Percentiles rank a stretch among this genome's conserved stretches.
These are phyloP conservation scores for Thraustochytrium striatum DNA, from an alignment of 352 stramenopile genomes.

Conservation along the genomic window DNA sequence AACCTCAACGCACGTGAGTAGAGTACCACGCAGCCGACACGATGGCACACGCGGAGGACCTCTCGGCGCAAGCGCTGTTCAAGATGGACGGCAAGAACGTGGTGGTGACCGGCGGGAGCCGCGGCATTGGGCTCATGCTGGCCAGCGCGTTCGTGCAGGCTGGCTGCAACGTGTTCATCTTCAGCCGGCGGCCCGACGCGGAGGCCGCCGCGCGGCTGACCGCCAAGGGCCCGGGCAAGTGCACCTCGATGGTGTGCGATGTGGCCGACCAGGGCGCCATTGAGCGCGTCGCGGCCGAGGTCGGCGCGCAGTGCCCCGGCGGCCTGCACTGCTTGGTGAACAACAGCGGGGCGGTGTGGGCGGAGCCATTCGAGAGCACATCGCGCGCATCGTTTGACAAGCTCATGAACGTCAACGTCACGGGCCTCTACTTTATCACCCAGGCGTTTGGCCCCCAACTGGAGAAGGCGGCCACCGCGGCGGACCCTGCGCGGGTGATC, in stretches of 20 bases:
- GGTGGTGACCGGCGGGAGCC: conserved; percentile 81
- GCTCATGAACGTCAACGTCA: conserved; percentile 87
- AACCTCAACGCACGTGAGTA: no score
- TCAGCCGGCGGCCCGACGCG: conserved; percentile 58
- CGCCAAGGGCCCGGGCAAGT: conserved; percentile 11
- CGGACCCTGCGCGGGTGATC: no score
- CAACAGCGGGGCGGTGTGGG: conserved; percentile 69
- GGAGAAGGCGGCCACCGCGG: no score
- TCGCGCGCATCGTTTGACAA: conserved; percentile 72
- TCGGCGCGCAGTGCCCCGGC: conserved; percentile 62
- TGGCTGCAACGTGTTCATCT: conserved; percentile 84
- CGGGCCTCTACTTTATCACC: conserved; percentile 84
- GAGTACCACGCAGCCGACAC: no score
- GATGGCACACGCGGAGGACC: no score
- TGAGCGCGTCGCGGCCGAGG: conserved; percentile 61
- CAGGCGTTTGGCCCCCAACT: conserved; percentile 76
- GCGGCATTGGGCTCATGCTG: conserved; percentile 90
- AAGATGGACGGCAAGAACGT: conserved; percentile 65
- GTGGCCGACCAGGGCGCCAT: conserved; percentile 63
- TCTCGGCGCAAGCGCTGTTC: conserved; percentile 53
- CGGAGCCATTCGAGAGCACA: conserved; percentile 61
- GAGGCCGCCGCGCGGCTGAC: background rate
- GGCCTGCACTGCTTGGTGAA: conserved; percentile 85
- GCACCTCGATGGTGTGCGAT: conserved; percentile 68
- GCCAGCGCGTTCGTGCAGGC: conserved; percentile 81